Evolutionary conservation across 768 basidiomycete species (phyloP).

Genomic region (Xerocomus spinulosus): DNA sequence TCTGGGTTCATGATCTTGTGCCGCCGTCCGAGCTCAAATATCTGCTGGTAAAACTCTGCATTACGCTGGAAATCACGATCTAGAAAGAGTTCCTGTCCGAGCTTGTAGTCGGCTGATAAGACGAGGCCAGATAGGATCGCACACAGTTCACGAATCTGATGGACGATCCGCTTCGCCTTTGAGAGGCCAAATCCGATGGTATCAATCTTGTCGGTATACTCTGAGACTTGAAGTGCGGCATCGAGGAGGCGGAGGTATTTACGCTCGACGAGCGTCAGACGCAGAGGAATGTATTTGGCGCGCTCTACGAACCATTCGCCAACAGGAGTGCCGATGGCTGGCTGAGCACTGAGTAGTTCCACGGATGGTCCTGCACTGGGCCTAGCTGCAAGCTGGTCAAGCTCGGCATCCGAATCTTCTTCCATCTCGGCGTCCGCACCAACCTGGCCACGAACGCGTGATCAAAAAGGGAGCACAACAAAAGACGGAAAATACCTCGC

Average conservation of each 20-base stretch:
- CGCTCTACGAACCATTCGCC: slow-evolving; percentile 87
- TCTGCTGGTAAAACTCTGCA: slow-evolving; percentile 69
- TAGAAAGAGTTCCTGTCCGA: slow-evolving; percentile 80
- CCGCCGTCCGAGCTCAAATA: slow-evolving; percentile 79
- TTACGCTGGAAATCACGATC: slow-evolving; percentile 80
- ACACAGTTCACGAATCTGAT: slow-evolving; percentile 82
- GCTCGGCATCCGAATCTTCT: slow-evolving; percentile 34
- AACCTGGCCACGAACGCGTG: slow-evolving; percentile 12
- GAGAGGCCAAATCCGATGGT: slow-evolving; percentile 71
- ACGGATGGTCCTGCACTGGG: slow-evolving; percentile 15
- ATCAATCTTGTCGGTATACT: slow-evolving; percentile 90
- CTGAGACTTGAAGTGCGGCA: slow-evolving; percentile 78
- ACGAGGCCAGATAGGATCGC: slow-evolving; percentile 83
- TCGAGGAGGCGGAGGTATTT: slow-evolving; percentile 83
- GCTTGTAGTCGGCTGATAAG: slow-evolving; percentile 80
- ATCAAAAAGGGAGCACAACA: slow-evolving; percentile 5
- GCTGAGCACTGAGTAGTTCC: slow-evolving; percentile 51
- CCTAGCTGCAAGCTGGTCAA: slow-evolving; percentile 34
- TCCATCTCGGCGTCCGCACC: slow-evolving; percentile 35
- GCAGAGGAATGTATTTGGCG: slow-evolving; percentile 75
- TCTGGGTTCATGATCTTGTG: slow-evolving; percentile 93
- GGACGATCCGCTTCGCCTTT: slow-evolving; percentile 83
- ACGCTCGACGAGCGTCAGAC: slow-evolving; percentile 68
- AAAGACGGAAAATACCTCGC: slow-evolving; percentile 17
- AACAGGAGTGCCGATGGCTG: slow-evolving; percentile 53